Conservation (phyloP, 2,329 filamentous ascomycete genomes). For the Blastomyces gilchristii region DNA sequence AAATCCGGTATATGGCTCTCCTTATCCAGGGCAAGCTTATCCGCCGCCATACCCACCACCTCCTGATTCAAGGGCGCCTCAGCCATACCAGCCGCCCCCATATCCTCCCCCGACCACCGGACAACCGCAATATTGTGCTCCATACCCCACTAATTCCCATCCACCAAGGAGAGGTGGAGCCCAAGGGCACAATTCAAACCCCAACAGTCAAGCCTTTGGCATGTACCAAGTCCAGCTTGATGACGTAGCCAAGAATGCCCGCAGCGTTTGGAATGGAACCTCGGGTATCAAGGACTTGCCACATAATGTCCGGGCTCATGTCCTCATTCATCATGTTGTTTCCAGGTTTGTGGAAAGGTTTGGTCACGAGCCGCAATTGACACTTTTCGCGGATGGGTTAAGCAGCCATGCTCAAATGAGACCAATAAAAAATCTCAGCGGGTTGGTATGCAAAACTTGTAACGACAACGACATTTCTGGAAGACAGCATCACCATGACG, state of each 20-base stretch:
- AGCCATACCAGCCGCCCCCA: slow-evolving; percentile 14
- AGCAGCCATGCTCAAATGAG: slow-evolving; percentile 49
- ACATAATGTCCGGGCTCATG: slow-evolving; percentile 51
- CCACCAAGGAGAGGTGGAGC: slow-evolving; percentile 9
- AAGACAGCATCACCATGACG: slow-evolving; percentile 14
- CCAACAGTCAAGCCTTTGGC: slow-evolving; percentile 30
- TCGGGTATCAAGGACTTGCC: slow-evolving; percentile 52
- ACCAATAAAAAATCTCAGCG: slow-evolving; percentile 45
- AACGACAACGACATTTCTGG: slow-evolving; percentile 10
- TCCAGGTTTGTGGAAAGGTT: slow-evolving; percentile 50
- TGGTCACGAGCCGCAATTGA: slow-evolving; percentile 46
- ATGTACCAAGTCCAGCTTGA: slow-evolving; percentile 42
- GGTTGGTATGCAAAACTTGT: slow-evolving; percentile 48
- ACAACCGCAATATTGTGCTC: slow-evolving; percentile 15
- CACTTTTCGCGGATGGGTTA: slow-evolving; percentile 50
- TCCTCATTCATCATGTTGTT: slow-evolving; percentile 54
- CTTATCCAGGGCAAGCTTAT: slow-evolving; percentile 18
- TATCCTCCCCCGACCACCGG: slow-evolving; percentile 13
- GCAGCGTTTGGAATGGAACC: slow-evolving; percentile 54
- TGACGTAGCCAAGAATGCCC: slow-evolving; percentile 45
- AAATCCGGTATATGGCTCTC: slow-evolving; percentile 18
- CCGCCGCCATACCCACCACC: slow-evolving; percentile 16
- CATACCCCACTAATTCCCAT: slow-evolving; percentile 8
- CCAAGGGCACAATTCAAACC: slow-evolving; percentile 12
- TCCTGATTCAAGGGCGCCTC: slow-evolving; percentile 15